Percentiles rank a stretch among this genome's conserved stretches.
Conservation (phyloP, 345 rosid genomes). For the Tarenaya hassleriana region DNA sequence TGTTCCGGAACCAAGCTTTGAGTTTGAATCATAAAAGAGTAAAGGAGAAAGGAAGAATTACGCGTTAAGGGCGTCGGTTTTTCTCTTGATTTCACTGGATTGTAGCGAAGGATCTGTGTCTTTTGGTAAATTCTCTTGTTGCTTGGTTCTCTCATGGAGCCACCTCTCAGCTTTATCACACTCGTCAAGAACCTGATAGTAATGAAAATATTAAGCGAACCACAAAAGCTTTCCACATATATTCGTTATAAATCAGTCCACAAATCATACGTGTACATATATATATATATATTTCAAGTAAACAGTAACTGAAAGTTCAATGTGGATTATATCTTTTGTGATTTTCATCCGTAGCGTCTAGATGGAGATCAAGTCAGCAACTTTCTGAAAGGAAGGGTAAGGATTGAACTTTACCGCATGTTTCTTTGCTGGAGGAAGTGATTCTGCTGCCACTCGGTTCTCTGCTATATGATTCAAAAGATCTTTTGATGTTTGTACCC, state of each 20-base stretch:
- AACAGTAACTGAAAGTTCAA: background rate
- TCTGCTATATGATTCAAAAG: conserved; percentile 44
- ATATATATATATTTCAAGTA: background rate
- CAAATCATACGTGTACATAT: background rate
- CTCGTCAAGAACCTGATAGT: conserved; percentile 50
- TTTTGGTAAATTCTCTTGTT: conserved; percentile 47
- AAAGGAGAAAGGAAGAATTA: conserved; percentile 20
- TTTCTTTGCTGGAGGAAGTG: conserved; percentile 46
- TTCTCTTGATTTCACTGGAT: conserved; percentile 57
- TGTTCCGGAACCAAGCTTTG: background rate
- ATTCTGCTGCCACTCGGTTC: conserved; percentile 36
- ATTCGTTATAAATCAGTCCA: too few species aligned
- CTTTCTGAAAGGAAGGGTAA: conserved; percentile 11
- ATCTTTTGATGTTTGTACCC: conserved; percentile 49
- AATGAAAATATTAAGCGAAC: background rate
- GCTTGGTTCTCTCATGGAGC: conserved; percentile 49
- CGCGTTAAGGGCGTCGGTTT: conserved; percentile 45
- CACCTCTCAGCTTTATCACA: conserved; percentile 65
- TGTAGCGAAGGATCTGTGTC: conserved; percentile 46
- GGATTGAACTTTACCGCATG: conserved; percentile 43
- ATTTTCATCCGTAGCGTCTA: conserved; percentile 2
- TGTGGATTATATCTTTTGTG: background rate
- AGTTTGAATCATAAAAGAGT: background rate
- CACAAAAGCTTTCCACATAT: conserved; percentile 1
- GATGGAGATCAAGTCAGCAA: too few species aligned